Base-by-base conservation (phyloP, 257 asterid species). In the Cynanchum wilfordii region DNA sequence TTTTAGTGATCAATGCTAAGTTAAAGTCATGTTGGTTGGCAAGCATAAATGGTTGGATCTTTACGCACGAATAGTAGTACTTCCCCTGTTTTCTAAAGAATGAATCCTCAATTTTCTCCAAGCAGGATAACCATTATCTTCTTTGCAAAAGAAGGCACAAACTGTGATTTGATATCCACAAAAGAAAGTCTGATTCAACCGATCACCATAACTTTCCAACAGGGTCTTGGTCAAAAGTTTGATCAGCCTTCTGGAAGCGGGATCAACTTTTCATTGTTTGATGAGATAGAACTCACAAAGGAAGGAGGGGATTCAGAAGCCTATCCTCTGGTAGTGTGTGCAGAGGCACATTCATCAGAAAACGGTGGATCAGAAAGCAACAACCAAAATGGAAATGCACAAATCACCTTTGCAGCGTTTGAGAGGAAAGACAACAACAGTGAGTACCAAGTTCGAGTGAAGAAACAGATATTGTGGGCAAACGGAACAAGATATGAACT, bases 171-270 rank as follows among this genome's bases (percentile, higher is more conserved):
- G 50, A 79, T 71, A 72, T 82, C 93, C 17, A 38, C 67, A 65
- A 74, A 75, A 24, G 79, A 69, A 68, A 69, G 58, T 20, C 54
- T 75, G 60, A 75, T 62, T 60, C 70, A 70, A 69, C 96, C 93
- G 54, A 79, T 88, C 54, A 88, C 82, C 78, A 63, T 84, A 49
- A 92, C 85, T 47, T 90, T 90, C 84, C 80, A 86, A 11, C 86
- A 89, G 80, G 97, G 97, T 49, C 88, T 86, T 70, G 80, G 73
- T 54, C 97, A 90, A 82, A 87, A 87, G 77, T 90, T 85, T 73
- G 70, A 80, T 27, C 97, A 90, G 79, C 93, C 97, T 70, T 77
- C 86, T 19, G 97, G 97, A 78, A 88, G 91, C 0, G 93, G 97
- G 81, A 84, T 90, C 2, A 88, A 87, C 86, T 79, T 87, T 5